Evolutionary conservation across 2,329 filamentous ascomycete species (phyloP).

Genomic region (Emmonsiellopsis sp.): DNA sequence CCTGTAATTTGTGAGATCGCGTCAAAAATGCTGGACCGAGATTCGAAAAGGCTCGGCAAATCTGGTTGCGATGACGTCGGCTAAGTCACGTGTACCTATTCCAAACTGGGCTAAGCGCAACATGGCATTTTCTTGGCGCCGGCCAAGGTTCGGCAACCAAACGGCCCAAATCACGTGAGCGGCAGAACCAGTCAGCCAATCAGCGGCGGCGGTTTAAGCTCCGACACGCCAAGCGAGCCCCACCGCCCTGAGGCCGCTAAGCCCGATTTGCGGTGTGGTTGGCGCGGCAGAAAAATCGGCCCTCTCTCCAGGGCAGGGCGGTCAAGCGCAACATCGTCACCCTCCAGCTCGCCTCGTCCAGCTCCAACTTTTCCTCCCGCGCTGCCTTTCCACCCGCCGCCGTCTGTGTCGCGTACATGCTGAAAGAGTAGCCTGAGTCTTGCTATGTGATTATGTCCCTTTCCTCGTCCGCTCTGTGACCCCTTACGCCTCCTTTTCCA

Average conservation of each 20-base stretch:
- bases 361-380: background rate
- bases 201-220: background rate
- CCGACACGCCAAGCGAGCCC: background rate
- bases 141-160: background rate
- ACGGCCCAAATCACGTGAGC: background rate
- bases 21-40: too few species aligned
- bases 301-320: background rate
- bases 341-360: background rate
- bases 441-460: background rate
- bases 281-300: constrained; percentile 1
- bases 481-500: too few species aligned
- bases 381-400: background rate
- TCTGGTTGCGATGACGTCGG: too few species aligned
- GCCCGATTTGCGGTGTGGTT: background rate
- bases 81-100: background rate
- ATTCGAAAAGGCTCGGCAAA: too few species aligned
- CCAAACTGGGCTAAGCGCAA: background rate
- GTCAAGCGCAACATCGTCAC: constrained; percentile 2
- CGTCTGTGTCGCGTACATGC: constrained; percentile 1
- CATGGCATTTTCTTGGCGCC: background rate
- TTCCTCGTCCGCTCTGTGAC: background rate
- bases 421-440: background rate
- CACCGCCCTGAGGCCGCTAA: background rate
- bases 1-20: too few species aligned
- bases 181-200: background rate